Base-by-base conservation (phyloP, 148 eudicot genomes). In the Hydrangea macrophylla region DNA sequence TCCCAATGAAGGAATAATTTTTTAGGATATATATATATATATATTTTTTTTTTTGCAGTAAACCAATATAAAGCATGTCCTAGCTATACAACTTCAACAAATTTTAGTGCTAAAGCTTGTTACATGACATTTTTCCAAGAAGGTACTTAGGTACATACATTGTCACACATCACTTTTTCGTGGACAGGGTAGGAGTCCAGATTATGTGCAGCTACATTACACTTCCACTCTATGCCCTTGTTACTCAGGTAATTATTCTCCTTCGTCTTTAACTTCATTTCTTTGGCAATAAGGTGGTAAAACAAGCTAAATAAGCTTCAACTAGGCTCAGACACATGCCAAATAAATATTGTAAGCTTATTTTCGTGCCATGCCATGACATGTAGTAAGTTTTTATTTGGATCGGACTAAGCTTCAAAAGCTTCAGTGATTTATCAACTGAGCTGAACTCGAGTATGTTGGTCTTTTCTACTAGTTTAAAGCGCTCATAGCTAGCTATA, bases 221-320 rank as follows among this genome's bases (percentile, higher is more conserved):
- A 15, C 92, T 90, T 37, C 97, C 97, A 27, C 78, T 94, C 7
- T 94, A 90, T 64, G 92, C 97, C 36, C 90, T 94, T 12, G 92
- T 94, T 36, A 90, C 97, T 36, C 98, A 93, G 90, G 98, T 92
- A 73, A 26, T 36, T 20, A 11, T 59, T 60, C 12, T 2, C 25
- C 22, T 24, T 35, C 50, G 8, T 26, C 6, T 44, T 62, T 31
- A 15, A 11, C 24, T 13, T 24, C 1, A 32, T 39, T 18, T 17
- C 17, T 11, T 45, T 0, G 12, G 17, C 2, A 13, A 13, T 10
- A 45, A 45, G 3, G 17, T 5, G n/a, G 26, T 11, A 40, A 18
- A 15, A 44, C 6, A 25, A 22, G 30, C n/a, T n/a, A n/a, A n/a
- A n/a, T n/a, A n/a, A n/a, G 36, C 7, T 45, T 36, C 17, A 25